A percentile compares a stretch with the other conserved stretches of the same genome.
Conservation (phyloP, 148 eudicot genomes). For the Rhododendron mucronatum region DNA sequence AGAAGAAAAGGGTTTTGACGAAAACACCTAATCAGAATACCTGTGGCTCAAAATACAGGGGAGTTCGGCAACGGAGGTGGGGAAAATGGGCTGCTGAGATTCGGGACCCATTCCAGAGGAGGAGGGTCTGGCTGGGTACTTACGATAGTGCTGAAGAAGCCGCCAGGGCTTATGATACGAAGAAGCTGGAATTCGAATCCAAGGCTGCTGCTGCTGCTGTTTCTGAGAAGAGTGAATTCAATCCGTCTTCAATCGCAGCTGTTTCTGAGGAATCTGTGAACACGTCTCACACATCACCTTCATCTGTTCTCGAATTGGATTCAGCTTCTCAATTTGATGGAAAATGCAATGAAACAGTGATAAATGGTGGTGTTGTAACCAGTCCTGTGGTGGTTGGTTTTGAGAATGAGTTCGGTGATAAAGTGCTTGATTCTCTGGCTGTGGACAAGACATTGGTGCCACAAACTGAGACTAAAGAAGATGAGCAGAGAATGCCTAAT, state of each 20-base stretch:
- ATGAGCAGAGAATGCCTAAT: slow-evolving; percentile 2
- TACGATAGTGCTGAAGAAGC: slow-evolving; percentile 73
- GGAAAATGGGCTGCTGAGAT: slow-evolving; percentile 98
- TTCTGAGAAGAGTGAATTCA: background rate
- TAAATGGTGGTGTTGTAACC: background rate
- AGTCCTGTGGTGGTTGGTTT: background rate
- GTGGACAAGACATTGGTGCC: background rate
- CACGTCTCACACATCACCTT: slow-evolving; percentile 44
- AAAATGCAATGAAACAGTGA: background rate
- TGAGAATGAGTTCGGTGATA: background rate
- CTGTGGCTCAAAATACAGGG: slow-evolving; percentile 38
- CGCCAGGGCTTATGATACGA: slow-evolving; percentile 51
- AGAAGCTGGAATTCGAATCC: slow-evolving; percentile 28
- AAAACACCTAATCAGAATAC: slow-evolving; percentile 12
- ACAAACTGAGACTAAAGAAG: background rate
- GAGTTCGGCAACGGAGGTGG: slow-evolving; percentile 84
- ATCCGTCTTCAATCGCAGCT: background rate
- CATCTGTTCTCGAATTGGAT: slow-evolving; percentile 44
- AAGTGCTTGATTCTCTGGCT: background rate
- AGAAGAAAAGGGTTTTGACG: slow-evolving; percentile 31
- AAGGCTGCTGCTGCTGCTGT: slow-evolving; percentile 3
- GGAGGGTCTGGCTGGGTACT: slow-evolving; percentile 79
- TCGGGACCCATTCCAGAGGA: slow-evolving; percentile 56
- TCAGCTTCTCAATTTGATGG: background rate
- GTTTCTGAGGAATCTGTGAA: slow-evolving; percentile 28